Evolutionary conservation across 148 eudicot genomes (phyloP).

Genomic region (Rhododendron henanense): DNA sequence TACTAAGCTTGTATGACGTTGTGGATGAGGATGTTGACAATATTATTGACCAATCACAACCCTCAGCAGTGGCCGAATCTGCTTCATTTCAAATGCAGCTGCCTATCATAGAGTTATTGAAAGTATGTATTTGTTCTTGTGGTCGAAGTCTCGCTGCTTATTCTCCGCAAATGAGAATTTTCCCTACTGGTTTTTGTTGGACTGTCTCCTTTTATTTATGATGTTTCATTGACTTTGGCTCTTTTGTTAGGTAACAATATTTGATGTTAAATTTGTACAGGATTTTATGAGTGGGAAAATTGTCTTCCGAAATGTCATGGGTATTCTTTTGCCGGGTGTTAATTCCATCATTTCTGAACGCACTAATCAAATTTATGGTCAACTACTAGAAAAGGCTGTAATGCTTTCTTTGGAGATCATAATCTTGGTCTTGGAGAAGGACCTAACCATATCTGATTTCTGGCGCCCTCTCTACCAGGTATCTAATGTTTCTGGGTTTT

Average conservation of each 20-base stretch:
- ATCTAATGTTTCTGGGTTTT: neutral
- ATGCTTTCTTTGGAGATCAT: conserved; percentile 72
- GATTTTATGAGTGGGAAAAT: conserved; percentile 99
- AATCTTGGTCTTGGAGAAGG: conserved; percentile 77
- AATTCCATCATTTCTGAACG: conserved; percentile 71
- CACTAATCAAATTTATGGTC: conserved; percentile 70
- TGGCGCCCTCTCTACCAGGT: conserved; percentile 99
- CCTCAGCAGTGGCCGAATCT: conserved; percentile 52
- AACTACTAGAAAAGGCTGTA: conserved; percentile 77
- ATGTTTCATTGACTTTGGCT: neutral
- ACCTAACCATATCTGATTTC: conserved; percentile 65
- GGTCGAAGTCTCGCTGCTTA: neutral
- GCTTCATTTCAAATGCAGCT: conserved; percentile 76
- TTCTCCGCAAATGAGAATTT: neutral
- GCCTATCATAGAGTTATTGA: conserved; percentile 83
- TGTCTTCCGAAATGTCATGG: conserved; percentile 80
- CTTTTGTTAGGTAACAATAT: neutral
- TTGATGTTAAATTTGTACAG: conserved; percentile 34
- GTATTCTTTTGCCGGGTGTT: conserved; percentile 83
- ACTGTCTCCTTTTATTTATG: conserved; percentile 1
- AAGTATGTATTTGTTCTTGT: conserved; percentile 38
- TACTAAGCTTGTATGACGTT: conserved; percentile 69
- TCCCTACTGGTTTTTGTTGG: neutral
- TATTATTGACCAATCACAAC: conserved; percentile 53
- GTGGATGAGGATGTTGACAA: conserved; percentile 73